Evolutionary conservation across 2,329 filamentous ascomycete genomes (phyloP), one percentile per base, ranked within the genome.

Genomic region (Ophiognomonia clavigignenti-juglandacearum): DNA sequence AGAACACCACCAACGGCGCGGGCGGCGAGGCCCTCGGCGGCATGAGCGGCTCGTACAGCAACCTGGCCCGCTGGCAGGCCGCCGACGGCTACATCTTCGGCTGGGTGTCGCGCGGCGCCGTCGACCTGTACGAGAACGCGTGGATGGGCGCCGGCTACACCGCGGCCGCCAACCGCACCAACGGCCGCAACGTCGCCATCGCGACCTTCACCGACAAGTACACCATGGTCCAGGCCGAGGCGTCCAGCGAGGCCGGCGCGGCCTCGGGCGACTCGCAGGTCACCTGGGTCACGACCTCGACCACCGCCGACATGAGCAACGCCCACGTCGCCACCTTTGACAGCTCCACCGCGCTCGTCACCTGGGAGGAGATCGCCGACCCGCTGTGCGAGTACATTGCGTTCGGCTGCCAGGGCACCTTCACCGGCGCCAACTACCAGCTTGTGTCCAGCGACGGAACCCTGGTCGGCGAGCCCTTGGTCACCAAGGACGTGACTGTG

Each of bases 21-120:
- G 70, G 68, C 34, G 76, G 77, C 39, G 79, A 83, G 60, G 65
- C 77, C 23, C 75, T 82, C 72, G 80, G 80, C 34, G 80, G 80
- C 43, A 83, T 79, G 75, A 69, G 71, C n/a, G 80, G 80, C 24
- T 81, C 77, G 2, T 83, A 81, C 66, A 79, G 74, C 55, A 66
- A 64, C 7, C 70, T 83, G 18, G 74, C 73, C 11, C 72, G 73
- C 5, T 80, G 82, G 62, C 61, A 70, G 37, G 68, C 65, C 48
- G 69, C 68, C 18, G 67, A 70, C 43, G 65, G 68, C 1, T 83
- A 83, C 61, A 77, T 82, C 63, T 80, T 82, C 59, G 68, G 78
- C 18, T 83, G 79, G 80, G 75, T 80, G 14, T 81, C 79, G 1
- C 75, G 79, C 16, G 79, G 80, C 20, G 77, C 78, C 19, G 63